These are phyloP conservation scores for Hypoxylon trugodes DNA, from an alignment of 495 filamentous ascomycete genomes.

Conservation along the genomic window DNA sequence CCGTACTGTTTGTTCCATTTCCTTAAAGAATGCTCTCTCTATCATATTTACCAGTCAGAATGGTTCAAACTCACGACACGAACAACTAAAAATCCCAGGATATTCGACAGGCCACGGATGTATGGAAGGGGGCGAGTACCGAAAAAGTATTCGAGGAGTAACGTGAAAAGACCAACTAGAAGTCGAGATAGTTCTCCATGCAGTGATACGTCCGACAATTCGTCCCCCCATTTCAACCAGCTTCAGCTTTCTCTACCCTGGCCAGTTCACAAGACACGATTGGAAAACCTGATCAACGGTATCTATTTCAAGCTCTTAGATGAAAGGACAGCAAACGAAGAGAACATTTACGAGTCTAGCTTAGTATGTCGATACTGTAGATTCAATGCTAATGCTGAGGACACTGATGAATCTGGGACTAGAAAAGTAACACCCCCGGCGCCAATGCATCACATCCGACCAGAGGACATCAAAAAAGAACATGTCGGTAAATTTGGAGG, in stretches of 20 bases:
- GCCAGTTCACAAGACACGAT: constrained; percentile 28
- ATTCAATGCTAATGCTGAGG: constrained; percentile 24
- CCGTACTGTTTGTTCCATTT: constrained; percentile 33
- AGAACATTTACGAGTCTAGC: background rate
- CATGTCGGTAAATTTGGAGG: constrained; percentile 29
- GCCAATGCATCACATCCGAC: constrained; percentile 29
- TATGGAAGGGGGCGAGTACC: constrained; percentile 25
- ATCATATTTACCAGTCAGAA: constrained; percentile 21
- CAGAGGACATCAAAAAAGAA: background rate
- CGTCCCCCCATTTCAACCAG: background rate
- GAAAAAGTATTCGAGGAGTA: constrained; percentile 20
- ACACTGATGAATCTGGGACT: constrained; percentile 6
- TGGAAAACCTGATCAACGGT: constrained; percentile 24
- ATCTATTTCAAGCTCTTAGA: background rate
- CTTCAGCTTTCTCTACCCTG: constrained; percentile 28
- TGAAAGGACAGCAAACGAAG: background rate
- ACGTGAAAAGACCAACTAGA: background rate
- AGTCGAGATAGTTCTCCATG: constrained; percentile 10
- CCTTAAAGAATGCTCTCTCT: constrained; percentile 29
- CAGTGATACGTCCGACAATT: background rate
- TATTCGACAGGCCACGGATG: constrained; percentile 21
- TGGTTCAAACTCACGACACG: background rate
- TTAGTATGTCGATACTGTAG: constrained; percentile 39
- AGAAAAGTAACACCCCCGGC: constrained; percentile 37
- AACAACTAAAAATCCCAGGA: constrained; percentile 6